These are phyloP conservation scores for Pseudocercospora musae DNA, from an alignment of 2,329 filamentous ascomycete genomes.

Conservation along the genomic window DNA sequence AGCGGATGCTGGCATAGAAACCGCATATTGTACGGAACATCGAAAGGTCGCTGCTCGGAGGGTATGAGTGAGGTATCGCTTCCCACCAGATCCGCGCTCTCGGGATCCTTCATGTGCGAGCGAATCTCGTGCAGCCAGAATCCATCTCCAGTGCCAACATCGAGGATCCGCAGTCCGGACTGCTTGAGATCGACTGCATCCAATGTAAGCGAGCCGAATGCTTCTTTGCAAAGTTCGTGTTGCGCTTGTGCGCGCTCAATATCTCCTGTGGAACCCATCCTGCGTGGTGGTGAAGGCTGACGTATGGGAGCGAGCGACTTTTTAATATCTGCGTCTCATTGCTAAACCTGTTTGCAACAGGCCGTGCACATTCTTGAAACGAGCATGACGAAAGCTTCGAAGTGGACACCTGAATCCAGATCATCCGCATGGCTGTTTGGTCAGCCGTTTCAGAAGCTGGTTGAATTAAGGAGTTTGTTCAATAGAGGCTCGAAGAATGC, in stretches of 20 bases:
- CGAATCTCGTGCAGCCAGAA: conserved; percentile 13
- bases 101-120: conserved; percentile 3
- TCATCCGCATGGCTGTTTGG: neutral
- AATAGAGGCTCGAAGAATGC: too few species aligned
- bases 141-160: conserved; percentile 7
- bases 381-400: neutral
- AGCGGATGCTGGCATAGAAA: conserved; percentile 6
- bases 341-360: neutral
- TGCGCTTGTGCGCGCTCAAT: neutral
- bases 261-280: neutral
- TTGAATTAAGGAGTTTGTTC: neutral
- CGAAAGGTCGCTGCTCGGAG: conserved; percentile 7
- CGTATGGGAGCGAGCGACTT: neutral
- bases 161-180: conserved; percentile 3
- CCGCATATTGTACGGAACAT: conserved; percentile 11
- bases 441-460: too few species aligned
- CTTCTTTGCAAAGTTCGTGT: conserved; percentile 4
- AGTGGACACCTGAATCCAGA: neutral
- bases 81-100: conserved; percentile 9
- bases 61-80: conserved; percentile 3
- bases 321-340: neutral
- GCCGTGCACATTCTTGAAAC: neutral
- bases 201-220: conserved; percentile 1
- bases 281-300: too few species aligned
- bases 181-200: conserved; percentile 1